Evolutionary conservation across 164 flowering plant species (phyloP).

Genomic region (Santalum album): DNA sequence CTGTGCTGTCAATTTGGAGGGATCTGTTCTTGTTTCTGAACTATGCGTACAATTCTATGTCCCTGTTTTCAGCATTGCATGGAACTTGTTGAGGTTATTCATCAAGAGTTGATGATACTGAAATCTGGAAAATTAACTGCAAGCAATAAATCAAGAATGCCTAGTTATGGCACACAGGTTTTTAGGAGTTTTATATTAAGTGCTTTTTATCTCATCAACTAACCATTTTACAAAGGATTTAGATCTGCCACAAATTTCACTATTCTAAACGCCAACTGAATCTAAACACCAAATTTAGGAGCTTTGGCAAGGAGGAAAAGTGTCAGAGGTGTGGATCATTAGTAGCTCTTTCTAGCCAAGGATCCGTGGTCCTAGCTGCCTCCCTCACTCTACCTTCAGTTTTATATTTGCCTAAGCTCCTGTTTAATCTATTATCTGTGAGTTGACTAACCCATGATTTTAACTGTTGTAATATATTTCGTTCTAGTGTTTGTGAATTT

Average conservation of each 20-base stretch:
- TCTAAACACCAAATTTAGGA: constrained; percentile 75
- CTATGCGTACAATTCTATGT: background rate
- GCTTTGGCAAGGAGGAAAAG: constrained; percentile 89
- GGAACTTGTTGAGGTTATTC: constrained; percentile 72
- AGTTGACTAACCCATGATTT: no score
- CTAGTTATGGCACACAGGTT: constrained; percentile 98
- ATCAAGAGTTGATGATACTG: constrained; percentile 50
- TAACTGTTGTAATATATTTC: no score
- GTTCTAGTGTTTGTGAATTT: no score
- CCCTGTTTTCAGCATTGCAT: constrained; percentile 58
- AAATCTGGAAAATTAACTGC: constrained; percentile 65
- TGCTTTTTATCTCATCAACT: constrained; percentile 4
- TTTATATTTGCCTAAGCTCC: no score
- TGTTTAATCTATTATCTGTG: no score
- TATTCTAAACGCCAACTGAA: constrained; percentile 72
- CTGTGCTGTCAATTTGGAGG: background rate
- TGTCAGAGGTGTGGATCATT: constrained; percentile 66
- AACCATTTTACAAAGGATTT: background rate
- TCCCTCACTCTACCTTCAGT: no score
- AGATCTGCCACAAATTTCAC: background rate
- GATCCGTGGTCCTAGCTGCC: no score
- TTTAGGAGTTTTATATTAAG: background rate
- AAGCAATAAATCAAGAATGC: constrained; percentile 64
- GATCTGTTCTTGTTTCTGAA: background rate
- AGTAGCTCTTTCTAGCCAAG: no score